Conservation (phyloP, 2,329 filamentous ascomycete species). For the Dactylellina drechsleri region DNA sequence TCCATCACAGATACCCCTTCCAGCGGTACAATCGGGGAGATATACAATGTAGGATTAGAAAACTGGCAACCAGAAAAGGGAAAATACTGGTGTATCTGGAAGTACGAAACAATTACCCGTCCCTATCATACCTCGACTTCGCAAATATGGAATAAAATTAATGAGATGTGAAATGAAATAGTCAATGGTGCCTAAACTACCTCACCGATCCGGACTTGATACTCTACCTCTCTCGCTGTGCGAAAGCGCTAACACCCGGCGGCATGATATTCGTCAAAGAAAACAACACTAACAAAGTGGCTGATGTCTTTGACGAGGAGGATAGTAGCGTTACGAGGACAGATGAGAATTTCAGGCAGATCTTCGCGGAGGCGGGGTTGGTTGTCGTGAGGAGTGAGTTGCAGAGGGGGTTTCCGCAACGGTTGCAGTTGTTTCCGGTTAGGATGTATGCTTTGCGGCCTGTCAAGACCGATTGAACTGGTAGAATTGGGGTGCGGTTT, state of each 20-base stretch:
- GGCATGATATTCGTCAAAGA: constrained; percentile 80
- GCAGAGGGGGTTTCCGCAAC: constrained; percentile 76
- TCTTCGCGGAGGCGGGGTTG: constrained; percentile 77
- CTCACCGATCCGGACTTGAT: constrained; percentile 78
- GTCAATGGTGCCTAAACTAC: constrained; percentile 88
- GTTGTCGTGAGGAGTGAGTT: constrained; percentile 75
- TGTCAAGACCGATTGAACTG: background rate
- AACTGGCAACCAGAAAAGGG: constrained; percentile 69
- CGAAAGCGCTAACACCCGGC: constrained; percentile 60
- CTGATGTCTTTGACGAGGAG: constrained; percentile 62
- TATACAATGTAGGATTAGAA: constrained; percentile 80
- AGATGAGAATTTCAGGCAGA: constrained; percentile 74
- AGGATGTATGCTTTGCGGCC: constrained; percentile 80
- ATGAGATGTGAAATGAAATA: background rate
- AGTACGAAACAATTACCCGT: too few species aligned
- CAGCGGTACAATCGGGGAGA: constrained; percentile 68
- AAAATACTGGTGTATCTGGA: constrained; percentile 76
- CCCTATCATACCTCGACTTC: too few species aligned
- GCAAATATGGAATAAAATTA: background rate
- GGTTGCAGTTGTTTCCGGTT: constrained; percentile 74
- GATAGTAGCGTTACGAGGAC: constrained; percentile 81
- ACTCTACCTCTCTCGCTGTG: constrained; percentile 73
- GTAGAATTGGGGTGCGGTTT: too few species aligned
- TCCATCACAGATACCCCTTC: constrained; percentile 59
- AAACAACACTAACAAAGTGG: constrained; percentile 68